Evolutionary conservation across 2,329 filamentous ascomycete genomes (phyloP), one percentile per base, ranked within the genome.

Genomic region (Colletotrichum tamarilloi): DNA sequence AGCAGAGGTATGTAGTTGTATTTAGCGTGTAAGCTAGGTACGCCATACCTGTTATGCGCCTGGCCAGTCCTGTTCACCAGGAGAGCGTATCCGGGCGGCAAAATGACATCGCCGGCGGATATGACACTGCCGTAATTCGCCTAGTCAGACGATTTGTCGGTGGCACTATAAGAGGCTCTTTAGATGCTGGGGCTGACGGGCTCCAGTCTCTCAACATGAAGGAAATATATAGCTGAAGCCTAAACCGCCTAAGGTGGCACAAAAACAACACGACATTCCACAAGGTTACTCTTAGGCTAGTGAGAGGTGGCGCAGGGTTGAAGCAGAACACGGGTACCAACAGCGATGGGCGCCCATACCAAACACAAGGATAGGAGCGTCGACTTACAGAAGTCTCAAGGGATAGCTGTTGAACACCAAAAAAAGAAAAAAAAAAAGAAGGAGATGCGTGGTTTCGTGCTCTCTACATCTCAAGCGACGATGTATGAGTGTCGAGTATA

Each of bases 201-300:
- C 19, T n/a, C 8, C 19, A 22, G 19, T 7, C 38, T 42, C 19
- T 49, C 42, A 22, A n/a, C 2, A 28, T 56, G 53, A 28, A n/a
- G 49, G 19, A 22, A 22, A 22, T n/a, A 1, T 49, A 35, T 4
- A 62, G 9, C 65, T 35, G 49, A 30, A 38, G 53, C 53, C 14
- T 59, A 30, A 46, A 38, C 14, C 11, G 56, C 38, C 46, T 26
- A 24, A 16, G 24, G 38, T 53, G 35, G n/a, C 22, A 58, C 52
- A 57, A 22, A 58, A 52, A 8, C 9, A 38, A 14, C 9, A 5
- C 30, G 35, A 24, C 57, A 52, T 68, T 14, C 57, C 52, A 68
- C 64, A 68, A 63, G 63, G 26, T 68, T 62, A 72, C 64, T 19
- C 57, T 58, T 8, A 16, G 19, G 46, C 30, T 57, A 22, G 52